Base-by-base conservation (phyloP, 176 grass and related monocot genomes). In the Triticum turgidum region DNA sequence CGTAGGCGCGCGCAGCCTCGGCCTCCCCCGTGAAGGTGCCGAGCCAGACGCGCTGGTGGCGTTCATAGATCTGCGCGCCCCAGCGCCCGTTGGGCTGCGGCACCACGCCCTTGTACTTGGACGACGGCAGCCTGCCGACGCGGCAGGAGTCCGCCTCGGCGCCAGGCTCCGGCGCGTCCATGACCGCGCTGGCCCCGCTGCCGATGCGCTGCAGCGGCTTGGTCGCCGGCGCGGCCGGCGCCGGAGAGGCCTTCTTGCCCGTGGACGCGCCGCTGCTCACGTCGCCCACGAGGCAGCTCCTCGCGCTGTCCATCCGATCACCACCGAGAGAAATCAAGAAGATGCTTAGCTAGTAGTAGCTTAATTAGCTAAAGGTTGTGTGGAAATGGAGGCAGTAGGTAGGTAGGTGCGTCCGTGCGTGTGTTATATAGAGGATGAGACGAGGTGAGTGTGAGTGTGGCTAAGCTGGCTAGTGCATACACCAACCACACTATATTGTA, bases 41-140 rank as follows among this genome's bases (percentile, higher is more conserved):
- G 2, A 99, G 92, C 97, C 97, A 99, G 44, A 99, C 97, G 67
- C 97, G 97, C 85, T 91, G 94, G 94, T 99, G 97, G 11, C 90
- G 86, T 83, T 99, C 97, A 72, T 99, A 99, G 89, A 99, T 99
- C 92, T 99, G 97, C 20, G 97, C 89, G 2, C 97, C 97, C 97
- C 97, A 99, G 6, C 97, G 87, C 32, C 97, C 97, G 85, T 99
- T 99, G 8, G 97, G 97, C 89, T 99, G 97, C 14, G 97, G 92
- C 58, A 99, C 97, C 4, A 99, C 97, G 79, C 97, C 97, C 84
- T 99, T 99, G 90, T 93, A 97, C 66, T 73, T 91, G 11, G 94
- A 99, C 20, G 94, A 99, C 47, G 97, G 94, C 45, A 96, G 90
- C 85, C 87, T 69, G 27, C 84, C 76, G 9, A 9, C 18, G 5